Base-by-base conservation (phyloP, 352 stramenopile species). In the Chrysophaeum taylorii region DNA sequence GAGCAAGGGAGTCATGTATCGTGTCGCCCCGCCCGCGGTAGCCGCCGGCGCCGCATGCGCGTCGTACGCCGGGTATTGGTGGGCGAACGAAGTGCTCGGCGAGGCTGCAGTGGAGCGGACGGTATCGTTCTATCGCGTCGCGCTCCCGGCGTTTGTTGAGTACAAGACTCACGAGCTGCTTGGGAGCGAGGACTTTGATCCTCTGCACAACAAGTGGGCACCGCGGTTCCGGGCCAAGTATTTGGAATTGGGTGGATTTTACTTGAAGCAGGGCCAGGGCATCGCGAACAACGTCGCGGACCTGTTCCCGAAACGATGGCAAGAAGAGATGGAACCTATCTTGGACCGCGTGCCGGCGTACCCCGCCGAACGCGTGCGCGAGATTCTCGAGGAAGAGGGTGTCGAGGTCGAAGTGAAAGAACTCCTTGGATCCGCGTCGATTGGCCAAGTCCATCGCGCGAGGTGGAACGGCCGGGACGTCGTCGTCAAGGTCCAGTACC, bases 381-480 rank as follows among this genome's bases (percentile, higher is more conserved):
- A 5, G 14, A 41, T 67, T 41, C 37, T 67, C 23, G 60, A 67
- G n/a, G n/a, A 14, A 23, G 23, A 67, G 60, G 37, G n/a, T n/a
- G n/a, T 67, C 23, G 60, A 41, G 60, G 21, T 23, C 21, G 31
- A 25, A 14, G 41, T 43, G 15, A 38, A 41, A 27, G 63, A 70
- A 38, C 41, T 71, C 36, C 92, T 98, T 66, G 93, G 92, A 14
- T 87, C 90, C 23, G 92, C 93, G 37, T 94, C 86, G 0, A 97
- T 97, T 68, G 93, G 92, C 5, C 93, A 98, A 79, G 90, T 96
- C 23, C 92, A 97, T 78, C 80, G 85, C 16, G 92, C 87, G 33
- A 91, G 86, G 25, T 73, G 97, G 2, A 87, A 86, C 62, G 88
- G 90, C 15, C 36, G 15, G 31, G 82, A 89, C 23, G 81, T 81